Conservation (phyloP, 1,284 basidiomycete species). For the Polyporus tsugae region DNA sequence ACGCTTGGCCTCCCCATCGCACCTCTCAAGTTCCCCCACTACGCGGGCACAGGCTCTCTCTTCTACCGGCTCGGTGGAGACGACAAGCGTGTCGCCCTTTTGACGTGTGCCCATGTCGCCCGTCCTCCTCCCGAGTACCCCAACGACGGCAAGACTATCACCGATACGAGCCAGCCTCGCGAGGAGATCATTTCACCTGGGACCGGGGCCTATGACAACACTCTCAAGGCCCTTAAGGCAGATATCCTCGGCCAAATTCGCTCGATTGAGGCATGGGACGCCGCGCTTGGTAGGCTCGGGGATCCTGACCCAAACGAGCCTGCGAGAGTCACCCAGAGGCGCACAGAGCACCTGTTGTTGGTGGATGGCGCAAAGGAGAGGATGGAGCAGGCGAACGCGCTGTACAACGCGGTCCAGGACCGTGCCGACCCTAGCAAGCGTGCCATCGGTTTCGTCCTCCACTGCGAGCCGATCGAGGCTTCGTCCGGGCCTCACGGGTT, state of each 20-base stretch:
- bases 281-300: slow-evolving; percentile 30
- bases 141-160: background rate
- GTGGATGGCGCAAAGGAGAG: slow-evolving; percentile 38
- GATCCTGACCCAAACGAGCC: slow-evolving; percentile 38
- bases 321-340: slow-evolving; percentile 34
- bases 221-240: background rate
- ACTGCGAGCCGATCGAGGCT: slow-evolving; percentile 41
- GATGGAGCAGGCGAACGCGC: slow-evolving; percentile 30
- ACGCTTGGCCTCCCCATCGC: background rate
- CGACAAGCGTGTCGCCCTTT: background rate
- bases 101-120: background rate
- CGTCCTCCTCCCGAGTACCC: background rate
- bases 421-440: slow-evolving; percentile 37
- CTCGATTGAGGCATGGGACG: background rate
- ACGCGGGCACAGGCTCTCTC: background rate
- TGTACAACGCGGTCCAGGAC: slow-evolving; percentile 32
- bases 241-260: background rate
- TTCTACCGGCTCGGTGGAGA: background rate
- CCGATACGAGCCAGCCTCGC: background rate
- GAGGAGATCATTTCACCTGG: background rate
- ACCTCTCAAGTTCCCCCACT: background rate
- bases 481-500: slow-evolving; percentile 34
- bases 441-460: slow-evolving; percentile 46
- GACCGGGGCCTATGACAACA: background rate
- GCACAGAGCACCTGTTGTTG: slow-evolving; percentile 37